A percentile compares a stretch with the other conserved stretches of the same genome.
Conservation (phyloP, 179 eudicot species). For the Beta lomatogona region DNA sequence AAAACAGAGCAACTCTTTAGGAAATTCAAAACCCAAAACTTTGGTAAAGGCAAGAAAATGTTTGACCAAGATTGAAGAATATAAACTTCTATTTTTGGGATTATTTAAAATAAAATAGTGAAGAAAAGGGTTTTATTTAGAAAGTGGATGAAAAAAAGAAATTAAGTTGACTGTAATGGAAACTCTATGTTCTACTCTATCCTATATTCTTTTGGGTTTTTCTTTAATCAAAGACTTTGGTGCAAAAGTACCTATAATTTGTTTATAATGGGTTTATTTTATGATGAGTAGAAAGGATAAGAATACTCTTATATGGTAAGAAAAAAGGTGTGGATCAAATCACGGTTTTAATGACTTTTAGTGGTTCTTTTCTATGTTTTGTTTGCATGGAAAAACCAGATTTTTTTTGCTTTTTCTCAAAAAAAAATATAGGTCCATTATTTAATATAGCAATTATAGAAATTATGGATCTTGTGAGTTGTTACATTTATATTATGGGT, state of each 20-base stretch:
- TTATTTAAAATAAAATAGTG: not conserved
- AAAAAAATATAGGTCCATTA: too few species aligned
- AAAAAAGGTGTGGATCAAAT: conserved; percentile 15
- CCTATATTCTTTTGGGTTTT: not conserved
- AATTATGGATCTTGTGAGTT: conserved; percentile 20
- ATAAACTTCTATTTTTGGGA: not conserved
- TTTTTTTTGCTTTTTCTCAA: too few species aligned
- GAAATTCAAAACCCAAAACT: not conserved
- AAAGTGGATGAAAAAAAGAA: not conserved
- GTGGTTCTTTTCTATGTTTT: not conserved
- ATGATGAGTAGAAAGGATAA: not conserved
- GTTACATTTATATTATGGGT: not conserved
- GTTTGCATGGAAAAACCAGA: not conserved
- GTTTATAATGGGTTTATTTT: not conserved
- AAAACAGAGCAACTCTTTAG: not conserved
- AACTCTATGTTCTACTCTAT: not conserved
- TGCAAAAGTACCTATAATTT: not conserved
- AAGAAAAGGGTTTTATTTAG: not conserved
- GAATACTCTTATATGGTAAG: not conserved
- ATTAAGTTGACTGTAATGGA: not conserved
- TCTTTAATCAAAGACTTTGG: not conserved
- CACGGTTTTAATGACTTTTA: not conserved
- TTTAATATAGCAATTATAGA: not conserved
- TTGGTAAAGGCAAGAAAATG: not conserved
- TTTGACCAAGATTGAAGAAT: not conserved